phyloP scores from a whole-genome alignment of 2,329 filamentous ascomycete genomes.

The Bimuria novae-zelandiae region DNA sequence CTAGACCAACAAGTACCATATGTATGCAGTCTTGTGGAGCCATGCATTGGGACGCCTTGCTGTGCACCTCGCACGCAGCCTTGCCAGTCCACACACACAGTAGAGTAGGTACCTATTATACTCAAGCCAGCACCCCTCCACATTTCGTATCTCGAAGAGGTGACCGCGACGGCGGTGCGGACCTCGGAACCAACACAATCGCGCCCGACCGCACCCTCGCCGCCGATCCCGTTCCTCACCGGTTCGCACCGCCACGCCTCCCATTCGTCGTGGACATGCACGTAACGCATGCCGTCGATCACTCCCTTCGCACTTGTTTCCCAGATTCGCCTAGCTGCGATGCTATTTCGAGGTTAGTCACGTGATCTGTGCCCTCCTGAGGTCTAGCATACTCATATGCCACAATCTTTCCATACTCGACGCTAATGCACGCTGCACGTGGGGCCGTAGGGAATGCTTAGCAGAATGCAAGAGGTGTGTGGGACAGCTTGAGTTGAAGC shows the following conservation, averaged over 20 bases:
- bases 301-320: conserved; percentile 7
- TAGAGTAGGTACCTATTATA: too few relatives aligned
- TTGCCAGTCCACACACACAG: not conserved
- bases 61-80: not conserved
- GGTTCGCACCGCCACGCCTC: conserved; percentile 1
- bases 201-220: too few relatives aligned
- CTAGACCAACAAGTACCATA: too few relatives aligned
- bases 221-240: conserved; percentile 8
- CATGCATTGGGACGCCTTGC: conserved; percentile 1
- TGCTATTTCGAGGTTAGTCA: not conserved
- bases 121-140: too few relatives aligned
- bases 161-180: too few relatives aligned
- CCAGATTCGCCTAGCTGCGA: not conserved
- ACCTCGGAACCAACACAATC: too few relatives aligned
- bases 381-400: too few relatives aligned
- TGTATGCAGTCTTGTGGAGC: not conserved
- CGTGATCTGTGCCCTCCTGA: not conserved
- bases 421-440: conserved; percentile 3
- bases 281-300: not conserved
- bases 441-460: not conserved
- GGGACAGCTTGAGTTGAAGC: too few relatives aligned
- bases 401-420: too few relatives aligned
- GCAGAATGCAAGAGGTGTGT: not conserved
- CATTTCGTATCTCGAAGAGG: too few relatives aligned
- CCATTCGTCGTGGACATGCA: not conserved